Conservation (phyloP, 2,329 filamentous ascomycete genomes). For the Macrophomina phaseolina region DNA sequence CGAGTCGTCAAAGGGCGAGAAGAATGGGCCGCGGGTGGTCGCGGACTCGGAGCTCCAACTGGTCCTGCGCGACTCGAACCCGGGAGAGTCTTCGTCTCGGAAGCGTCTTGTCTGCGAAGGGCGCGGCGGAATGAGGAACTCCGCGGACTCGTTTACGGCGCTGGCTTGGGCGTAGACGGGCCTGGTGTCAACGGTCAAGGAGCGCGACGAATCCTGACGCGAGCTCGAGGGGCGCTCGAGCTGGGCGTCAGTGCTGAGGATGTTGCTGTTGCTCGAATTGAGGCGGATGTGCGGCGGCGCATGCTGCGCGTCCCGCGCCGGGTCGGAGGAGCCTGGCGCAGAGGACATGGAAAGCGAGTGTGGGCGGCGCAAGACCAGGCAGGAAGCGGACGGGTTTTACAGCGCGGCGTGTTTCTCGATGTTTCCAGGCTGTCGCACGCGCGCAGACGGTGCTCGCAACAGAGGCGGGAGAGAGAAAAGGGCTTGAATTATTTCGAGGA, state of each 20-base stretch:
- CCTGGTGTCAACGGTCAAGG: conserved; percentile 40
- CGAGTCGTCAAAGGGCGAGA: conserved; percentile 65
- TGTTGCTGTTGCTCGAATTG: conserved; percentile 65
- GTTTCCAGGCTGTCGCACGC: not conserved
- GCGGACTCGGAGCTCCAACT: conserved; percentile 68
- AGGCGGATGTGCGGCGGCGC: conserved; percentile 66
- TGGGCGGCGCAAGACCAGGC: conserved; percentile 2
- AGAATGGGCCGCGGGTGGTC: conserved; percentile 59
- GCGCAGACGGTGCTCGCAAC: not conserved
- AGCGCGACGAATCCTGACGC: conserved; percentile 51
- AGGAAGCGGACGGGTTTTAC: not conserved
- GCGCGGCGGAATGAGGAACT: conserved; percentile 57
- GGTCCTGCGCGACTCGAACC: conserved; percentile 58
- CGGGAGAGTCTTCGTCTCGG: conserved; percentile 57
- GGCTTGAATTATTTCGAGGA: conserved; percentile 4
- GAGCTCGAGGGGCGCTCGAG: conserved; percentile 44
- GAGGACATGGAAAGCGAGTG: conserved; percentile 26
- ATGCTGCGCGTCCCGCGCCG: conserved; percentile 33
- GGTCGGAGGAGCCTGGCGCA: conserved; percentile 18
- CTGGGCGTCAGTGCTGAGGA: conserved; percentile 45
- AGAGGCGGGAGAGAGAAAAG: not conserved
- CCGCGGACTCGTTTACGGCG: conserved; percentile 52
- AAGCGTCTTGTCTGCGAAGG: conserved; percentile 56
- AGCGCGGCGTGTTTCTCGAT: not conserved
- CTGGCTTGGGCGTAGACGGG: conserved; percentile 41